Evolutionary conservation across 73 alveolate genomes (phyloP).

Genomic region (Urostyla sp.): DNA sequence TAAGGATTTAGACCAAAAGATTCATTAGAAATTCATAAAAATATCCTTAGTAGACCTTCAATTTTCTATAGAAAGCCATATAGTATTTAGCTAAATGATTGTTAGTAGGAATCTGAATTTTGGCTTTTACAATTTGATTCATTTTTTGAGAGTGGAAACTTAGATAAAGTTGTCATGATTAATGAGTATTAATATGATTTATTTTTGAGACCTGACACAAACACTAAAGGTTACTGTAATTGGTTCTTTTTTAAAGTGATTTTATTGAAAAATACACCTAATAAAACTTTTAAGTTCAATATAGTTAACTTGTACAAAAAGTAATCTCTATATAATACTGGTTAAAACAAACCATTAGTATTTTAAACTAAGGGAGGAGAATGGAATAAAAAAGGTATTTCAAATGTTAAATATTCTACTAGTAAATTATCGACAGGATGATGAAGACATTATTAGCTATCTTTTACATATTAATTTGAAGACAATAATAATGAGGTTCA

Average conservation of each 20-base stretch:
- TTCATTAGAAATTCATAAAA: slow-evolving; percentile 47
- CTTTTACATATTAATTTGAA: slow-evolving; percentile 60
- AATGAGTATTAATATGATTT: slow-evolving; percentile 23
- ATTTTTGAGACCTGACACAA: slow-evolving; percentile 56
- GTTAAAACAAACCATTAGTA: slow-evolving; percentile 38
- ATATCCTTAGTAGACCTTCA: not conserved
- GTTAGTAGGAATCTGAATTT: not conserved
- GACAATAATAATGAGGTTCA: slow-evolving; percentile 70
- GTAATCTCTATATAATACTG: slow-evolving; percentile 13
- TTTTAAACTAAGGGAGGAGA: not conserved
- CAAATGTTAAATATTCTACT: slow-evolving; percentile 26
- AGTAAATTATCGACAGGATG: slow-evolving; percentile 5
- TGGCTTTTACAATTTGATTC: slow-evolving; percentile 47
- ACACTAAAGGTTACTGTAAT: slow-evolving; percentile 47
- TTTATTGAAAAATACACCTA: not conserved
- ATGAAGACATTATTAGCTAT: slow-evolving; percentile 15
- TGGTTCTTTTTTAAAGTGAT: slow-evolving; percentile 57
- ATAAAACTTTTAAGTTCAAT: not conserved
- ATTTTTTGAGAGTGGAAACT: slow-evolving; percentile 56
- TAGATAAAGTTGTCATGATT: slow-evolving; percentile 41
- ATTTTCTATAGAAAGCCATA: not conserved
- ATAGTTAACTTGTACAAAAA: slow-evolving; percentile 52
- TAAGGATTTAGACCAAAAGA: slow-evolving; percentile 58
- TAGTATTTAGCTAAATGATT: not conserved
- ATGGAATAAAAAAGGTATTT: slow-evolving; percentile 48